These are phyloP conservation scores for Paraconiothyrium brasiliense DNA, from an alignment of 2,329 filamentous ascomycete genomes.

Conservation along the genomic window DNA sequence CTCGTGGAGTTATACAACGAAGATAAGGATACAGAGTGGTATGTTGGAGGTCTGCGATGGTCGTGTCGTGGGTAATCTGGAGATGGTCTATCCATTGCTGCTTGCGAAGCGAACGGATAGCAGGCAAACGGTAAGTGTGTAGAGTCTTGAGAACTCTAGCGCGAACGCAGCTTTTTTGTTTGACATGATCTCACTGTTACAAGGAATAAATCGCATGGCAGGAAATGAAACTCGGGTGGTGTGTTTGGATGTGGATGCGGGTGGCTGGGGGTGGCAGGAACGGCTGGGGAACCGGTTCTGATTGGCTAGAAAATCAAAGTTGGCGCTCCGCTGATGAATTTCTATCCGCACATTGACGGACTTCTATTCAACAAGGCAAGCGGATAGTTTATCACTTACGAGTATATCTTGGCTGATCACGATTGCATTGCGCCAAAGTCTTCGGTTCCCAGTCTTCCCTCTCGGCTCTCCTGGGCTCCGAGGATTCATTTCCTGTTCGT, in stretches of 20 bases:
- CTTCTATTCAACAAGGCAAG: background rate
- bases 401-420: background rate
- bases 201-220: constrained; percentile 5
- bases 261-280: constrained; percentile 12
- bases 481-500: background rate
- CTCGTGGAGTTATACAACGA: constrained; percentile 9
- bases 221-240: background rate
- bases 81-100: constrained; percentile 20
- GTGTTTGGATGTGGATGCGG: background rate
- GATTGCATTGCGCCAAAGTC: background rate
- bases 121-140: background rate
- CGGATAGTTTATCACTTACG: background rate
- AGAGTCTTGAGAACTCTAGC: background rate
- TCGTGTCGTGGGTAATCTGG: constrained; percentile 17
- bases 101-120: background rate
- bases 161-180: constrained; percentile 2
- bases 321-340: background rate
- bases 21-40: constrained; percentile 15
- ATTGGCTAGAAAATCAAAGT: constrained; percentile 8
- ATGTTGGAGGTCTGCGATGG: constrained; percentile 16
- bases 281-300: background rate
- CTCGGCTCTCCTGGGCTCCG: background rate
- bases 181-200: background rate
- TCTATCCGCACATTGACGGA: background rate
- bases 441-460: background rate